Percentiles rank a stretch among this genome's conserved stretches.
Conservation (phyloP, 176 grass and related monocot species). For the Carex myosuroides region DNA sequence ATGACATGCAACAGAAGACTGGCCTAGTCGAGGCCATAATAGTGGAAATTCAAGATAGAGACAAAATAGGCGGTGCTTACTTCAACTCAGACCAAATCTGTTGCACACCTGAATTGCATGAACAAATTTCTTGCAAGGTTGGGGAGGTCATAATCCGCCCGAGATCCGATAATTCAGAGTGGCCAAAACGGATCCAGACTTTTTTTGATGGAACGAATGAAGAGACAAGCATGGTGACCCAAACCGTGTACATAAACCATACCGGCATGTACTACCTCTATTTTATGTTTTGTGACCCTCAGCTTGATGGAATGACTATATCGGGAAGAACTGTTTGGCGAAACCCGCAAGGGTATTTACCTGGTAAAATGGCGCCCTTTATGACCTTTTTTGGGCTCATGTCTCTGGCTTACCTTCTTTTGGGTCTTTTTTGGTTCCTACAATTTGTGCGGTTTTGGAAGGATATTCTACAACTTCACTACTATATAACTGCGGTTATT, state of each 20-base stretch:
- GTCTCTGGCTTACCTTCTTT: conserved; percentile 90
- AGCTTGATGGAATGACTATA: conserved; percentile 71
- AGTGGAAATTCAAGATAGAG: conserved; percentile 91
- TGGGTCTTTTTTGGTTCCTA: conserved; percentile 95
- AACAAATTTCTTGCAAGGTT: conserved; percentile 57
- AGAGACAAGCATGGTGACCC: conserved; percentile 58
- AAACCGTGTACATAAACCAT: conserved; percentile 55
- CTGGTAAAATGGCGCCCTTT: conserved; percentile 94
- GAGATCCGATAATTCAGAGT: conserved; percentile 67
- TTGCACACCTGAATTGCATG: conserved; percentile 67
- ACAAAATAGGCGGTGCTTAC: conserved; percentile 87
- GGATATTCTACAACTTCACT: conserved; percentile 89
- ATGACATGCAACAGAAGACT: conserved; percentile 90
- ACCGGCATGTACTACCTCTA: conserved; percentile 99
- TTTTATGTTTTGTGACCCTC: conserved; percentile 97
- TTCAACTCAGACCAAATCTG: conserved; percentile 89
- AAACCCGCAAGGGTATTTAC: conserved; percentile 95
- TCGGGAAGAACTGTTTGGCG: conserved; percentile 90
- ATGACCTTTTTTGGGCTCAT: conserved; percentile 96
- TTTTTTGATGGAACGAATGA: conserved; percentile 73
- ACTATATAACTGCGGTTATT: conserved; percentile 94
- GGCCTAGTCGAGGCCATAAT: conserved; percentile 94
- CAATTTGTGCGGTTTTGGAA: conserved; percentile 82
- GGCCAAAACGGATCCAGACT: conserved; percentile 88
- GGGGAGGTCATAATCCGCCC: conserved; percentile 93